Conservation (phyloP, 2,329 filamentous ascomycete genomes). For the Fusarium sp. region DNA sequence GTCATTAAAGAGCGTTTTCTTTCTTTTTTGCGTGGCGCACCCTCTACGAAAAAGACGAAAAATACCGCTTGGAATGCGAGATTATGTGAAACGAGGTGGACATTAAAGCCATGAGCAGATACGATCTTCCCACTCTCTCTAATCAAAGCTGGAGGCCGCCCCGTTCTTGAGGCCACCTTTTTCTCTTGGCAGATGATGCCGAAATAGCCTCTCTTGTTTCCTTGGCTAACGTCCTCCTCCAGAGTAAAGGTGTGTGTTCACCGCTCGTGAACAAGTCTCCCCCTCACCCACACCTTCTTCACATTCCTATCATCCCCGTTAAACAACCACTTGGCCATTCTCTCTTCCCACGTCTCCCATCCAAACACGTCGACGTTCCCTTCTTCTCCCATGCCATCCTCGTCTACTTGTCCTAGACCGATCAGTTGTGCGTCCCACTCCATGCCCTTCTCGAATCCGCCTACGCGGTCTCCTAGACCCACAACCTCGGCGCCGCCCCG, state of each 20-base stretch:
- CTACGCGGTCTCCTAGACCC: conserved; percentile 73
- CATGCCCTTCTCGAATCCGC: conserved; percentile 85
- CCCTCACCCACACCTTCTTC: conserved; percentile 85
- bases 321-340: conserved; percentile 92
- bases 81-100: not conserved
- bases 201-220: not conserved
- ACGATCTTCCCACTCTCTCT: not conserved
- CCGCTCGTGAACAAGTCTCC: conserved; percentile 73
- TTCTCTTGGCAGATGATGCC: not conserved
- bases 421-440: conserved; percentile 92
- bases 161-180: not conserved
- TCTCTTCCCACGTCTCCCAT: conserved; percentile 87
- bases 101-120: not conserved
- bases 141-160: not conserved
- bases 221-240: not conserved
- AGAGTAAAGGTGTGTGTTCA: not conserved
- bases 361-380: conserved; percentile 88
- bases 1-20: not conserved
- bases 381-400: conserved; percentile 54
- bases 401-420: conserved; percentile 61
- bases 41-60: not conserved
- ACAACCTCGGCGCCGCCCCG: conserved; percentile 85
- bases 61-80: not conserved
- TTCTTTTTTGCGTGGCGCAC: conserved; percentile 6
- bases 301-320: conserved; percentile 94